These are phyloP conservation scores for Cryptococcus depauperatus DNA, from an alignment of 1,284 basidiomycete genomes.

Conservation along the genomic window DNA sequence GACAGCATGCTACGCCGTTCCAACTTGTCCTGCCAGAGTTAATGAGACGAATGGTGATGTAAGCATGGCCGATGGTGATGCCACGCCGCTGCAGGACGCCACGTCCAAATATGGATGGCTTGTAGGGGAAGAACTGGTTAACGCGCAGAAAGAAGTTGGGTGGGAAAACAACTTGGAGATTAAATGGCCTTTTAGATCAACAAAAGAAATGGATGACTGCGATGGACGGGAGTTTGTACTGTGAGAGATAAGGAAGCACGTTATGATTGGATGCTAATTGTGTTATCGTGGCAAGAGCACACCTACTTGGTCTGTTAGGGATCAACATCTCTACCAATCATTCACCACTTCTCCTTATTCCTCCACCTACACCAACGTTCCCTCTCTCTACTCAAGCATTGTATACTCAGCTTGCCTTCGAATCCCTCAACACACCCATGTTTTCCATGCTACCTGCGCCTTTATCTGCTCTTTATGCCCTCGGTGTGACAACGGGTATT, in stretches of 20 bases:
- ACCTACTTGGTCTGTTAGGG: constrained; percentile 67
- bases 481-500: constrained; percentile 67
- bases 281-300: too few relatives aligned
- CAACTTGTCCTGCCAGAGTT: constrained; percentile 8
- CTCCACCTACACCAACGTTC: constrained; percentile 50
- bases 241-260: too few relatives aligned
- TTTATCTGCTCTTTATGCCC: constrained; percentile 73
- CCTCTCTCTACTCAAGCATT: constrained; percentile 56
- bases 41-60: constrained; percentile 10
- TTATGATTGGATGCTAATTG: constrained; percentile 8
- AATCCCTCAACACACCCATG: constrained; percentile 86
- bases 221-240: constrained; percentile 85
- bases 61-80: constrained; percentile 5
- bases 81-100: constrained; percentile 1
- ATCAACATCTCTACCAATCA: constrained; percentile 74
- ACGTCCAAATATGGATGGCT: constrained; percentile 62
- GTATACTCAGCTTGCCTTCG: constrained; percentile 87
- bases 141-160: constrained; percentile 57
- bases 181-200: constrained; percentile 76
- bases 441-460: constrained; percentile 77
- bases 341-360: constrained; percentile 37
- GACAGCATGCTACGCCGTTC: constrained; percentile 31
- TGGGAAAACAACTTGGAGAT: constrained; percentile 58
- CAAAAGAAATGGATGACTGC: constrained; percentile 65
- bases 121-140: constrained; percentile 70